Conservation (phyloP, 1,284 basidiomycete species). For the Mycena sp. region DNA sequence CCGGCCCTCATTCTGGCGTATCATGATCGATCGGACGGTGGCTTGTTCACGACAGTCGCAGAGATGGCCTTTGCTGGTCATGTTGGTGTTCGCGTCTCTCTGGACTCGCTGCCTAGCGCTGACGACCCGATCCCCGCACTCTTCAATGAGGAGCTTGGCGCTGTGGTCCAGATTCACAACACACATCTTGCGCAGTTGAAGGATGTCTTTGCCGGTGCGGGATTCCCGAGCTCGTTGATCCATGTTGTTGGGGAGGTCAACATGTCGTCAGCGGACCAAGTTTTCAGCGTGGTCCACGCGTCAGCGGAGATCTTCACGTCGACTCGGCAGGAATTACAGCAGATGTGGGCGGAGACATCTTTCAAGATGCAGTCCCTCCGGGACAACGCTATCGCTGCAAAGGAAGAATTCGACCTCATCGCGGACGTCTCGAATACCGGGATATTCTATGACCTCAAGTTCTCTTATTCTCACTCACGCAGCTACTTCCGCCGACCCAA, state of each 20-base stretch:
- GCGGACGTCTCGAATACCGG: constrained; percentile 69
- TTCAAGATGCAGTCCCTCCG: constrained; percentile 91
- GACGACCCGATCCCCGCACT: constrained; percentile 74
- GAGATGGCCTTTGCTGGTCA: constrained; percentile 98
- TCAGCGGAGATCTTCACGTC: constrained; percentile 68
- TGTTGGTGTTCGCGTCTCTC: constrained; percentile 76
- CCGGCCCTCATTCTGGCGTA: constrained; percentile 88
- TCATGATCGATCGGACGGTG: constrained; percentile 98
- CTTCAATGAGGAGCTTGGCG: constrained; percentile 98
- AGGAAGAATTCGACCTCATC: constrained; percentile 89
- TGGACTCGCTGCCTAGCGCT: constrained; percentile 62
- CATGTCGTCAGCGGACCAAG: constrained; percentile 61
- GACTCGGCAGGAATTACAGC: constrained; percentile 80
- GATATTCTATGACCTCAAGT: constrained; percentile 83
- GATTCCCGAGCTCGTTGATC: constrained; percentile 80
- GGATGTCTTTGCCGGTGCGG: constrained; percentile 68
- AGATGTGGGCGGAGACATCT: constrained; percentile 94
- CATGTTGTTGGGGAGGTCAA: constrained; percentile 81
- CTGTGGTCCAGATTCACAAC: constrained; percentile 86
- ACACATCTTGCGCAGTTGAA: constrained; percentile 68
- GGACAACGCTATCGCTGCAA: constrained; percentile 83
- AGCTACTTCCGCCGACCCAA: constrained; percentile 71
- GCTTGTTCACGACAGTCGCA: constrained; percentile 89
- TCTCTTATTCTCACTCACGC: constrained; percentile 53
- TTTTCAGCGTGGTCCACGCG: constrained; percentile 68